Percentiles rank a stretch among this genome's conserved stretches.
These are phyloP conservation scores for Cercospora citrullina DNA, from an alignment of 2,329 filamentous ascomycete species.

Conservation along the genomic window DNA sequence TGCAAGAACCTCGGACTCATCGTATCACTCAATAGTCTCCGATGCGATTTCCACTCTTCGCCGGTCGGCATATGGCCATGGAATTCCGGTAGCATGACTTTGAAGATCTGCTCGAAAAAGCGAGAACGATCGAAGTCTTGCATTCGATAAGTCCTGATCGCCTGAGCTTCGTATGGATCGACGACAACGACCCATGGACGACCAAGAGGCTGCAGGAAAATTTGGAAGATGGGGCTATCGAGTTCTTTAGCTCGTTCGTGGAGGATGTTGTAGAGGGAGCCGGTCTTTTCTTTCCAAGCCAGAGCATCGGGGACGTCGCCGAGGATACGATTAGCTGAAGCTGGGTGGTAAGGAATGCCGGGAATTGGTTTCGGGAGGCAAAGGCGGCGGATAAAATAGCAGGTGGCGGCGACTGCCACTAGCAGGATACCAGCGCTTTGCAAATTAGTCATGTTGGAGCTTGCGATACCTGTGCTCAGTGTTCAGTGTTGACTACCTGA, in stretches of 20 bases:
- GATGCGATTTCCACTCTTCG: conserved; percentile 33
- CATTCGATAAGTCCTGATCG: conserved; percentile 47
- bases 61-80: conserved; percentile 32
- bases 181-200: conserved; percentile 49
- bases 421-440: neutral
- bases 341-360: conserved; percentile 50
- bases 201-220: conserved; percentile 49
- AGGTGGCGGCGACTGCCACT: neutral
- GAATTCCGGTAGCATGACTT: conserved; percentile 27
- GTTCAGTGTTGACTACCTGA: neutral
- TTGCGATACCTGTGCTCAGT: neutral
- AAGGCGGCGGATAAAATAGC: conserved; percentile 12
- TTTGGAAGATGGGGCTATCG: conserved; percentile 49
- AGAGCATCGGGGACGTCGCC: conserved; percentile 50
- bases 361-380: conserved; percentile 47
- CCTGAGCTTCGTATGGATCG: conserved; percentile 48
- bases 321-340: conserved; percentile 40
- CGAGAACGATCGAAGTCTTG: conserved; percentile 50
- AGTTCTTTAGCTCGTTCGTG: conserved; percentile 16
- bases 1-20: conserved; percentile 36
- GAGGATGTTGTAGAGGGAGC: conserved; percentile 25
- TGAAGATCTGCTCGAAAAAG: conserved; percentile 38
- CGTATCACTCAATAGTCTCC: conserved; percentile 33
- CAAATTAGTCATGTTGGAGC: neutral
- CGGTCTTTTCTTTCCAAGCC: conserved; percentile 39